Evolutionary conservation across 2,329 filamentous ascomycete species (phyloP), one percentile per base, ranked within the genome.

Genomic region (Ustilaginoidea virens): DNA sequence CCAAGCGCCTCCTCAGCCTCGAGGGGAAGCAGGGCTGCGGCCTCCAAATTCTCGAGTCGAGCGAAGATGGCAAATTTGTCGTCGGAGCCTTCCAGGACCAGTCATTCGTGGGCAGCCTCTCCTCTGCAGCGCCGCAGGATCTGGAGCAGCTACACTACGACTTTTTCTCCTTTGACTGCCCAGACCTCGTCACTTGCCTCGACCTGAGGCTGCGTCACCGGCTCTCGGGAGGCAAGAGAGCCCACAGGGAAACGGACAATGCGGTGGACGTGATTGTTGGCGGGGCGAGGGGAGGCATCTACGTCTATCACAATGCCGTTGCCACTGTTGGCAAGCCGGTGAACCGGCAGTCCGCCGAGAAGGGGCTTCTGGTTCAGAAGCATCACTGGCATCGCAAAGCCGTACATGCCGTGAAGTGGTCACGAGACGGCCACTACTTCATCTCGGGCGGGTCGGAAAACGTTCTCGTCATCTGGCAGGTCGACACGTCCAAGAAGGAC

Each of bases 371-470:
- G 34, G 64, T 63, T 19, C 73, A 76, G 32, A 79, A 77, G 37
- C 62, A 86, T 30, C 90, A 96, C 51, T 98, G 90, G 90, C 90
- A 98, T 52, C 70, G 85, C 42, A 74, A 76, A 41, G 71, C 77
- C 27, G 85, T 94, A 7, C 76, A 80, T 42, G 69, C 81, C 7
- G 64, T 93, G 33, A 92, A 90, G 52, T 96, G 86, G 80, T 94
- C 90, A 10, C 64, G 65, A 40, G 90, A 98, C 63, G 86, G 82
- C 28, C 85, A 93, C 47, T 98, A 98, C 51, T 57, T 98, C 34
- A 76, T 98, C 29, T 96, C 90, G 32, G 90, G 90, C 46, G 90
- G 90, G 18, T 73, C 74, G 14, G 90, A 98, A 54, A 86, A 83
- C 6, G 80, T 83, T 13, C 62, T 98, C 23, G 81, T 93, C 7